Percentiles rank a stretch among this genome's conserved stretches.
Conservation (phyloP, 768 basidiomycete species). For the Clavaria fumosa region DNA sequence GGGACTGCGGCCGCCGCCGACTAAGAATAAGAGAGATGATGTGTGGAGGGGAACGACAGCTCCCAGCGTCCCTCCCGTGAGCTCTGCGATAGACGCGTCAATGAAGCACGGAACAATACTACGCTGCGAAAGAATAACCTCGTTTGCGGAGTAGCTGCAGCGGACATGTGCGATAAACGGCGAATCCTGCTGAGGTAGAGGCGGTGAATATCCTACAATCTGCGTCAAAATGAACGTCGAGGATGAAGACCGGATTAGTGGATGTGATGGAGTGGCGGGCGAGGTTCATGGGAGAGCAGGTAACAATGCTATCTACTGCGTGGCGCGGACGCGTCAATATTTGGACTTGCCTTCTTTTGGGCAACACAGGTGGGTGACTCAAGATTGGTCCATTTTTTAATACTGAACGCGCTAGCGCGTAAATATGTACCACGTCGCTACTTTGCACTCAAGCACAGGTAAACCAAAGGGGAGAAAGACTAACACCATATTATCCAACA, state of each 20-base stretch:
- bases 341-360: too few relatives aligned
- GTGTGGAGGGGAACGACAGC: conserved; percentile 65
- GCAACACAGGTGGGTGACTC: too few relatives aligned
- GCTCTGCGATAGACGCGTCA: conserved; percentile 31
- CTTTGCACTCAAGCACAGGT: too few relatives aligned
- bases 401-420: too few relatives aligned
- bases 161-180: conserved; percentile 65
- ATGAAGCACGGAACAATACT: conserved; percentile 1
- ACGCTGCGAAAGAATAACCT: conserved; percentile 32
- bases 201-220: conserved; percentile 70
- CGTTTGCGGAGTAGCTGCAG: conserved; percentile 67
- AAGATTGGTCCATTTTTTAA: too few relatives aligned
- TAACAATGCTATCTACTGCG: too few relatives aligned
- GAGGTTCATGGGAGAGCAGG: conserved; percentile 85
- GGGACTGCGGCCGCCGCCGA: conserved; percentile 79
- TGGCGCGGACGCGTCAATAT: too few relatives aligned
- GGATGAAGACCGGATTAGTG: conserved; percentile 56
- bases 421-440: too few relatives aligned
- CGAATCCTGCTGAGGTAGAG: conserved; percentile 68
- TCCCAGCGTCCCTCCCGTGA: conserved; percentile 67
- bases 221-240: conserved; percentile 68
- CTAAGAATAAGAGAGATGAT: conserved; percentile 69
- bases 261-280: conserved; percentile 73
- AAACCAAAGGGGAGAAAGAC: too few relatives aligned
- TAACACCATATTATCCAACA: too few relatives aligned